Evolutionary conservation across 2,329 filamentous ascomycete species (phyloP).

Genomic region (Cordyceps tenuipes): DNA sequence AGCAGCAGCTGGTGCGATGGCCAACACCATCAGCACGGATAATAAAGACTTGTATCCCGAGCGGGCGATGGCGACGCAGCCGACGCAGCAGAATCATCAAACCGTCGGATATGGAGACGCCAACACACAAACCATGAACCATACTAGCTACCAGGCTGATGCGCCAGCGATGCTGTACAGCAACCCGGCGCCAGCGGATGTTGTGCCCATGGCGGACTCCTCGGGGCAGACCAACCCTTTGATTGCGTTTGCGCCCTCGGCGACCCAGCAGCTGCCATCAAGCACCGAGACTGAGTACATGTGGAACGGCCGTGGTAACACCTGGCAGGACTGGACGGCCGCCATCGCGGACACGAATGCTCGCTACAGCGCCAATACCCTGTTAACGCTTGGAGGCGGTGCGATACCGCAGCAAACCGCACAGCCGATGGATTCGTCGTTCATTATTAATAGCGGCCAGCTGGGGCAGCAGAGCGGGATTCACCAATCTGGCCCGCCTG

Average conservation of each 20-base stretch:
- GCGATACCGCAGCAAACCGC: slow-evolving; percentile 12
- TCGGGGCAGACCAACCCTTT: slow-evolving; percentile 29
- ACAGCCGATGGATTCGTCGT: slow-evolving; percentile 1
- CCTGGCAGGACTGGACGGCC: slow-evolving; percentile 48
- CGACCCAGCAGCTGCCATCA: slow-evolving; percentile 26
- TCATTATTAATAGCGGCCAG: slow-evolving; percentile 2
- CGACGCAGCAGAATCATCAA: slow-evolving; percentile 23
- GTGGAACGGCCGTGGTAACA: slow-evolving; percentile 31
- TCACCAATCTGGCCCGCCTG: not conserved
- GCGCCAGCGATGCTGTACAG: slow-evolving; percentile 23
- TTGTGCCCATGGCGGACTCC: slow-evolving; percentile 17
- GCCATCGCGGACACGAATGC: slow-evolving; percentile 43
- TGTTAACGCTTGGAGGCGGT: slow-evolving; percentile 36
- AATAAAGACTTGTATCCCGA: slow-evolving; percentile 25
- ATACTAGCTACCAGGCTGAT: slow-evolving; percentile 19
- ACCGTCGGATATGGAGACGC: slow-evolving; percentile 24
- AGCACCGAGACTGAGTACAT: slow-evolving; percentile 23
- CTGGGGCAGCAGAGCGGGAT: not conserved
- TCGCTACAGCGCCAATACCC: slow-evolving; percentile 39
- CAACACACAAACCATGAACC: slow-evolving; percentile 16
- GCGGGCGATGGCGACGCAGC: slow-evolving; percentile 19
- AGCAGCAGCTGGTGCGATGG: not conserved
- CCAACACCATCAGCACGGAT: slow-evolving; percentile 8
- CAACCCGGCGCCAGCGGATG: slow-evolving; percentile 13
- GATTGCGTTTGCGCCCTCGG: slow-evolving; percentile 31